Base-by-base conservation (phyloP, 805 yeast genomes). In the Hagleromyces aurorensis region DNA sequence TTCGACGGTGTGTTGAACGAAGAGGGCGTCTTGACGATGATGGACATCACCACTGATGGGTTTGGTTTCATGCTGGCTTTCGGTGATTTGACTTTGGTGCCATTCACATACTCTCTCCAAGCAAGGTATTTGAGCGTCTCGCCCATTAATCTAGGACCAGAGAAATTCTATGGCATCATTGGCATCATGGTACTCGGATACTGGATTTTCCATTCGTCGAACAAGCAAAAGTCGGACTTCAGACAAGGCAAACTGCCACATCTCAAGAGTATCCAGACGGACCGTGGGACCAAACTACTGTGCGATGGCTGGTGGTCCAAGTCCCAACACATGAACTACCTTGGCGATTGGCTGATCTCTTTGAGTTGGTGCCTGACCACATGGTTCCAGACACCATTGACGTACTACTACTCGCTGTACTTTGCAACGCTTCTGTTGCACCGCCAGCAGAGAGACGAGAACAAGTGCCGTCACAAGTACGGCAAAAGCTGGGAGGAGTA, bases 221-320 rank as follows among this genome's bases (percentile, higher is more conserved):
- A 91, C 60, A 69, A 70, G 41, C 91, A 91, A 54, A 91, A 91
- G 61, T 75, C 85, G 14, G 69, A 71, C 18, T 91, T 91, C 65
- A 78, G 81, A 59, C 72, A 71, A 39, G 94, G 95, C 10, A 71
- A 78, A 43, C 66, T 86, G 34, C 57, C 67, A 23, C 75, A 83
- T 49, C 61, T 85, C 59, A 69, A 73, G 38, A 76, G 72, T 32
- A 81, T 91, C 36, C 62, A 71, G 40, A 79, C 96, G 0, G 63
- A 69, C 17, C 72, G 80, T 10, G 94, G 94, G 1, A 78, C 94
- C 15, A 81, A 73, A 49, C 67, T 91, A 40, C 61, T 91, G 25
- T 71, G 76, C 32, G 91, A 85, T 48, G 96, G 97, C 3, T 91
- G 97, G 98, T 91, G 98, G 98, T 81, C 80, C 2, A 55, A 66